Evolutionary conservation across 805 yeast species (phyloP).

Genomic region (Groenewaldozyma tartarivorans): DNA sequence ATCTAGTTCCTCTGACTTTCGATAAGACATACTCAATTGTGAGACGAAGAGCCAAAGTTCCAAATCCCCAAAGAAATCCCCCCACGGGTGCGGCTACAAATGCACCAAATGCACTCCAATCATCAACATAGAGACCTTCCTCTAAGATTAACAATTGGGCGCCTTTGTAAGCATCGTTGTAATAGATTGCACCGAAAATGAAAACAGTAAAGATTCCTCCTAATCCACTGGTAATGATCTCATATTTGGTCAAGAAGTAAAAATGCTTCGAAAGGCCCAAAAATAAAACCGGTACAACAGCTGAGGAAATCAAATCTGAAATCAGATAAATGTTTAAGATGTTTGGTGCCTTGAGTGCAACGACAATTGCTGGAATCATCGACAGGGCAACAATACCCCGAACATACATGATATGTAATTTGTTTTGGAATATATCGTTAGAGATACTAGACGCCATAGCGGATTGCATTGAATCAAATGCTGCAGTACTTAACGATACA

Average conservation of each 20-base stretch:
- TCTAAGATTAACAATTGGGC: conserved; percentile 58
- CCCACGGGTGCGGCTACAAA: conserved; percentile 86
- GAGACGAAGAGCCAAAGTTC: conserved; percentile 34
- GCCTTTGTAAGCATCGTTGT: conserved; percentile 62
- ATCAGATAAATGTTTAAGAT: conserved; percentile 81
- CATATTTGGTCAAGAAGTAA: conserved; percentile 68
- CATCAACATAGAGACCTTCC: conserved; percentile 63
- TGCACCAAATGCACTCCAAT: conserved; percentile 95
- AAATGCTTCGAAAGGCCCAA: conserved; percentile 60
- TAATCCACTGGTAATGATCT: conserved; percentile 72
- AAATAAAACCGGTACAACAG: conserved; percentile 75
- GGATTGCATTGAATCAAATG: conserved; percentile 81
- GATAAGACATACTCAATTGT: conserved; percentile 22
- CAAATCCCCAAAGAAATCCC: conserved; percentile 50
- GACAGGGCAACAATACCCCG: conserved; percentile 62
- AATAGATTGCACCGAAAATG: conserved; percentile 76
- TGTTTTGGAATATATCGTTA: conserved; percentile 82
- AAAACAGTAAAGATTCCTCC: conserved; percentile 77
- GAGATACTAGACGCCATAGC: conserved; percentile 84
- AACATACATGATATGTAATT: conserved; percentile 52
- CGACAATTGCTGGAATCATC: conserved; percentile 81
- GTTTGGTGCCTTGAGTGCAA: conserved; percentile 75
- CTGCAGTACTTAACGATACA: conserved; percentile 70
- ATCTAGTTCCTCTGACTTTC: conserved; percentile 28
- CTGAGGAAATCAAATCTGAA: conserved; percentile 82